Conservation (phyloP, 306 rosid genomes). For the Cicer chorassanicum region DNA sequence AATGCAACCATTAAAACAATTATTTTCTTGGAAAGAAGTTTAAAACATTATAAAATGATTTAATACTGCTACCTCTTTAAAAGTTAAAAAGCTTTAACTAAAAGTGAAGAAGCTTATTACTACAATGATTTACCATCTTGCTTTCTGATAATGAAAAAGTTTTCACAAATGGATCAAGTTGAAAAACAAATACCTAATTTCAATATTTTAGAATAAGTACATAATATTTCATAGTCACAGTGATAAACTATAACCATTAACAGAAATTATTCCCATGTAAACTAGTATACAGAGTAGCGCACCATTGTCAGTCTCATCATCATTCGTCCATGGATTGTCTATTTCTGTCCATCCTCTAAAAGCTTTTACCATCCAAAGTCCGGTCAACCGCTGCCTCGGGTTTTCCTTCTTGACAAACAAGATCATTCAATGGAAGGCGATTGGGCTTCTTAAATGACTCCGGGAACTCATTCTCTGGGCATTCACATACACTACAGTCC, state of each 20-base stretch:
- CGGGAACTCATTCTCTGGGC: conserved; percentile 89
- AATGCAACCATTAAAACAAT: conserved; percentile 37
- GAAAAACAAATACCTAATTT: conserved; percentile 13
- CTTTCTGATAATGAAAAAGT: conserved; percentile 8
- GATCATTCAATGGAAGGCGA: conserved; percentile 71
- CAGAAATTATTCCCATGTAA: conserved; percentile 18
- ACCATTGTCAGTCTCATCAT: conserved; percentile 95
- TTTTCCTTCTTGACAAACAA: conserved; percentile 93
- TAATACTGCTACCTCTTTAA: conserved; percentile 1
- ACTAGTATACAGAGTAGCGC: conserved; percentile 34
- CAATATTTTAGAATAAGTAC: conserved; percentile 7
- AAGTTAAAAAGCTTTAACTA: background rate
- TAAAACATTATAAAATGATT: conserved; percentile 19
- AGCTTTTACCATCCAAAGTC: conserved; percentile 74
- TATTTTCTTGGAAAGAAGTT: conserved; percentile 29
- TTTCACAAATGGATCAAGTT: background rate
- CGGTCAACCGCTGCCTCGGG: conserved; percentile 97
- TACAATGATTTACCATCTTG: background rate
- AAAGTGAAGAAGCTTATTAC: conserved; percentile 3
- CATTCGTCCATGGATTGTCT: conserved; percentile 96
- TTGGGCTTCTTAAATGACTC: conserved; percentile 77
- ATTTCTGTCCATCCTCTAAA: conserved; percentile 86
- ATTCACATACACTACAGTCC: conserved; percentile 98
- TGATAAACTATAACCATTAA: conserved; percentile 16
- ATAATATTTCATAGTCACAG: conserved; percentile 13